Conservation (phyloP, 768 basidiomycete genomes). For the Sarcomyxa edulis region DNA sequence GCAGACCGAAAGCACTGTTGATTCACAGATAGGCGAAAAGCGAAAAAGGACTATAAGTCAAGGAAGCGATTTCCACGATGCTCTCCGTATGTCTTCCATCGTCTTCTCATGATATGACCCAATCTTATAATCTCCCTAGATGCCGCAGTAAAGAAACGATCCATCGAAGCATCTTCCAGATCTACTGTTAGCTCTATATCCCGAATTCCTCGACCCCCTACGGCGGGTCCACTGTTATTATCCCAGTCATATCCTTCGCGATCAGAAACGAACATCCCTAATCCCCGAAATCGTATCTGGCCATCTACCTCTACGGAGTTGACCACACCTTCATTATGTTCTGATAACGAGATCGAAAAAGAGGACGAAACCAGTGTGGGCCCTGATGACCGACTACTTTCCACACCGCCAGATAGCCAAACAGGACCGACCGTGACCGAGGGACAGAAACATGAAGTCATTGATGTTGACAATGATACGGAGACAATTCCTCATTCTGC, state of each 20-base stretch:
- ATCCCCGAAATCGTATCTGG: constrained; percentile 8
- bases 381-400: constrained; percentile 45
- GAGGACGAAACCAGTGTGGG: constrained; percentile 43
- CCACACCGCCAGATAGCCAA: constrained; percentile 40
- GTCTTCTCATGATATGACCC: not conserved
- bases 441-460: constrained; percentile 2
- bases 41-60: constrained; percentile 29
- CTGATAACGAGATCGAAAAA: constrained; percentile 55
- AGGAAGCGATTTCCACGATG: constrained; percentile 19
- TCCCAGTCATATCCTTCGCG: constrained; percentile 15
- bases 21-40: constrained; percentile 18
- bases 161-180: constrained; percentile 19
- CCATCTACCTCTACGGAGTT: constrained; percentile 23
- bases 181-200: constrained; percentile 11
- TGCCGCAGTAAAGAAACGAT: constrained; percentile 32
- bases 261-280: constrained; percentile 10
- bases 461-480: constrained; percentile 3
- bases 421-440: not conserved
- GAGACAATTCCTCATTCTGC: too few species aligned
- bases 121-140: constrained; percentile 11
- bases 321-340: constrained; percentile 68
- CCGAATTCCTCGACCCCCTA: constrained; percentile 7
- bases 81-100: constrained; percentile 25
- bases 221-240: constrained; percentile 9
- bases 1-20: not conserved